Evolutionary conservation across 2,329 filamentous ascomycete species (phyloP).

Genomic region (Talaromyces sp.): DNA sequence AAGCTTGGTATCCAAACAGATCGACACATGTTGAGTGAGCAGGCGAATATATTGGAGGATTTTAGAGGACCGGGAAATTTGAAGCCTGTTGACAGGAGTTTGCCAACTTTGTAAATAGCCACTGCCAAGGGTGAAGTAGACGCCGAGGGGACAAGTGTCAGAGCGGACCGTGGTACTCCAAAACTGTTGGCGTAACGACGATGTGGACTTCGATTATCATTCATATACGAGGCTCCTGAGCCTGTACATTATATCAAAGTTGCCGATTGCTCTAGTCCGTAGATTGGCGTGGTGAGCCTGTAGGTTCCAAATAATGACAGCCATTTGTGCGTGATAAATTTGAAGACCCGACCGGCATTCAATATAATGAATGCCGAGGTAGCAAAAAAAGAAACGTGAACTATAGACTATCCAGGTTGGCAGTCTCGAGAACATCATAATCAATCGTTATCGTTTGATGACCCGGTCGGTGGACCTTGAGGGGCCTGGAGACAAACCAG

Average conservation of each 20-base stretch:
- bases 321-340: no score
- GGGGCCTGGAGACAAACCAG: conserved; percentile 42
- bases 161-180: no score
- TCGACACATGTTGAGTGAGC: conserved; percentile 56
- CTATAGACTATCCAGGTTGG: neutral
- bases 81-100: conserved; percentile 48
- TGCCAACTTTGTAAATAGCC: conserved; percentile 35
- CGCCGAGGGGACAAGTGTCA: neutral
- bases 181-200: no score
- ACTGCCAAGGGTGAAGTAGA: neutral
- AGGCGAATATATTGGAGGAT: conserved; percentile 54
- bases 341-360: neutral
- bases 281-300: no score
- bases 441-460: conserved; percentile 24
- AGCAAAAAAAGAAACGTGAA: neutral
- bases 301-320: no score
- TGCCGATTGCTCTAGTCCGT: no score
- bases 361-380: neutral
- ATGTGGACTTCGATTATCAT: no score
- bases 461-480: conserved; percentile 33
- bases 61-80: conserved; percentile 56
- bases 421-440: neutral
- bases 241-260: no score
- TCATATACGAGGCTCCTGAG: no score
- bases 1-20: conserved; percentile 55